Base-by-base conservation (phyloP, 2,329 filamentous ascomycete genomes). In the Diplocarpon rosae region DNA sequence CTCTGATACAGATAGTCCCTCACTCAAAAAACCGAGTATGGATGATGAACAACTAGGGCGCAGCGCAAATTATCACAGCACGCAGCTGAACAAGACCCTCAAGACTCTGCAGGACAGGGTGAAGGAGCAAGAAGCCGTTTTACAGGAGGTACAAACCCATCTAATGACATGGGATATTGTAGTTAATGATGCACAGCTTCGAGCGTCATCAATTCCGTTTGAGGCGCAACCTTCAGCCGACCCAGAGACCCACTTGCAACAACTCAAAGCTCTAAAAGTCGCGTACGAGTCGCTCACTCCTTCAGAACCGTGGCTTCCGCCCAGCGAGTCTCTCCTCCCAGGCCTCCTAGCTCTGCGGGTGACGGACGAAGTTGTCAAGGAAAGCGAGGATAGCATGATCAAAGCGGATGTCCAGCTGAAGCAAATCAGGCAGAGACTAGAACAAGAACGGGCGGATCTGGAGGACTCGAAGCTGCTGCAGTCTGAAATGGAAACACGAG, bases 281-380 rank as follows among this genome's bases (percentile, higher is more conserved):
- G 83, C 83, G 2, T 86, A 88, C 55, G 72, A 77, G 42, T 70
- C 73, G 13, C 66, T 87, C 37, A 72, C 76, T 11, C 66, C 73
- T 35, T 69, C 72, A 12, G 71, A 79, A 41, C 80, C 82, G 8
- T 77, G 78, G 53, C 66, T 90, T 16, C 85, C 85, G 2, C 69
- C 71, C 17, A 66, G 76, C 9, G 75, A 73, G 39, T 90, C 85
- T 15, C 69, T 80, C 5, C 63, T 92, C 6, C 83, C 85, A 3
- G 76, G 80, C 6, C 68, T 93, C 4, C 61, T 92, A 33, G 84
- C 85, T 5, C 64, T 87, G 43, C 78, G 82, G 41, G 78, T 75
- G 55, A 79, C 81, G 2, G 72, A 80, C 46, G 69, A 73, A 45
- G 78, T 78, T 13, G 73, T 84, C 39, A 63, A 70, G 47, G 79